Conservation (phyloP, 208 protist species). For the Trypanosoma scelopori region DNA sequence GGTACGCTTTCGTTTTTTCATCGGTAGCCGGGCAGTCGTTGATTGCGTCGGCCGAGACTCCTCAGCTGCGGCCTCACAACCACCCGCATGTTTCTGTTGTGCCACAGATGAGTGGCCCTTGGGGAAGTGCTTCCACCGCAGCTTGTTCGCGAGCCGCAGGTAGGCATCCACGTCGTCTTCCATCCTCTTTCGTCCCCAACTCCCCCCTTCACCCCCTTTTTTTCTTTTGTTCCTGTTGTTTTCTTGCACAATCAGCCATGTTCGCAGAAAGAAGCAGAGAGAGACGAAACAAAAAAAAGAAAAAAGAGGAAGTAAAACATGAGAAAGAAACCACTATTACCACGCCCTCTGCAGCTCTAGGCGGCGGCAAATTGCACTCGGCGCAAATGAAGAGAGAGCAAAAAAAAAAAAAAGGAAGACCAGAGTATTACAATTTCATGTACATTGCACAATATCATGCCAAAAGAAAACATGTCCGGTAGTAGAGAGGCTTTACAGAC, state of each 20-base stretch:
- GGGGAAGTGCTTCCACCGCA: slow-evolving; percentile 34
- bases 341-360: too few relatives aligned
- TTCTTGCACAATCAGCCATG: neutral
- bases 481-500: neutral
- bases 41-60: neutral
- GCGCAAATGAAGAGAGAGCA: too few relatives aligned
- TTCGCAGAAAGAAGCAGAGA: neutral
- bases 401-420: too few relatives aligned
- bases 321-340: too few relatives aligned
- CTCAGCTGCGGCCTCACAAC: neutral
- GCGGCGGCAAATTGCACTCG: too few relatives aligned
- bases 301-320: too few relatives aligned
- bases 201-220: neutral
- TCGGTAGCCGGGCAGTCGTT: slow-evolving; percentile 13
- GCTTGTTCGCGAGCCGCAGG: slow-evolving; percentile 27
- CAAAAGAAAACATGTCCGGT: neutral
- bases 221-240: neutral
- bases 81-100: neutral
- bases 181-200: slow-evolving; percentile 5
- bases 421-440: too few relatives aligned
- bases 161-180: slow-evolving; percentile 40
- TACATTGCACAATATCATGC: too few relatives aligned
- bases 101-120: slow-evolving; percentile 5
- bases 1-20: slow-evolving; percentile 28
- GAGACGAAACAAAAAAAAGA: slow-evolving; percentile 6